Percentiles rank a stretch among this genome's conserved stretches.
phyloP scores from a whole-genome alignment of 2,329 filamentous ascomycete genomes.

The Phialophora tarda region DNA sequence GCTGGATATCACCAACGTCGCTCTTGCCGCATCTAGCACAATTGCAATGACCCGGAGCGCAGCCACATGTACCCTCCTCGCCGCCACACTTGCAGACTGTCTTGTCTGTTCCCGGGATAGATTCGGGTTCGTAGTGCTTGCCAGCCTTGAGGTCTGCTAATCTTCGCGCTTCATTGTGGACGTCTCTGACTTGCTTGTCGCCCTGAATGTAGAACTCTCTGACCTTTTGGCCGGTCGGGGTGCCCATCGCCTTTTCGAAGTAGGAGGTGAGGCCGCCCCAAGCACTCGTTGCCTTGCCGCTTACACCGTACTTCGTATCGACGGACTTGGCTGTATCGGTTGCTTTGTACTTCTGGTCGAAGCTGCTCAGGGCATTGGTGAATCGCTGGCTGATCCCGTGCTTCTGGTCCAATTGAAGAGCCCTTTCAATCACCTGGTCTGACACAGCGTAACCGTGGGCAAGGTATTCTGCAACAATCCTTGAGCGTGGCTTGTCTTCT shows the following conservation, averaged over 20 bases:
- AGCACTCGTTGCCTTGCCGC: slow-evolving; percentile 70
- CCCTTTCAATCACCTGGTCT: slow-evolving; percentile 76
- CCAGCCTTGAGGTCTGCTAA: slow-evolving; percentile 82
- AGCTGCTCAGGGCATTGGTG: slow-evolving; percentile 72
- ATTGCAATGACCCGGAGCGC: slow-evolving; percentile 46
- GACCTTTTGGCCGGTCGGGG: slow-evolving; percentile 85
- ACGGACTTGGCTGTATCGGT: slow-evolving; percentile 82
- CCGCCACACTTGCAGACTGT: slow-evolving; percentile 51
- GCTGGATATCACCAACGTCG: slow-evolving; percentile 59
- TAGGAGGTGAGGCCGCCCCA: slow-evolving; percentile 78
- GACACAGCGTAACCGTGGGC: slow-evolving; percentile 90
- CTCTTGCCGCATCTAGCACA: slow-evolving; percentile 46
- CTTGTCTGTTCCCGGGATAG: slow-evolving; percentile 48
- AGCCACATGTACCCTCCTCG: slow-evolving; percentile 46
- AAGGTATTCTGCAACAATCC: slow-evolving; percentile 95
- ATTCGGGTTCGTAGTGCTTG: slow-evolving; percentile 49
- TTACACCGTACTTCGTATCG: slow-evolving; percentile 83
- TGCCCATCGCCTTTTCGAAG: slow-evolving; percentile 90
- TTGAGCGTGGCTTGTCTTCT: slow-evolving; percentile 93
- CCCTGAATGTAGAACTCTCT: slow-evolving; percentile 85
- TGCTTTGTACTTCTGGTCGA: slow-evolving; percentile 86
- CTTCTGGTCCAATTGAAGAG: slow-evolving; percentile 85
- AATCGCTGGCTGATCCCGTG: slow-evolving; percentile 86
- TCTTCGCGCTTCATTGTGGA: slow-evolving; percentile 87
- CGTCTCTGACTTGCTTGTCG: slow-evolving; percentile 88